Evolutionary conservation across 2,329 filamentous ascomycete species (phyloP).

Genomic region (Aspergillus tubingensis): DNA sequence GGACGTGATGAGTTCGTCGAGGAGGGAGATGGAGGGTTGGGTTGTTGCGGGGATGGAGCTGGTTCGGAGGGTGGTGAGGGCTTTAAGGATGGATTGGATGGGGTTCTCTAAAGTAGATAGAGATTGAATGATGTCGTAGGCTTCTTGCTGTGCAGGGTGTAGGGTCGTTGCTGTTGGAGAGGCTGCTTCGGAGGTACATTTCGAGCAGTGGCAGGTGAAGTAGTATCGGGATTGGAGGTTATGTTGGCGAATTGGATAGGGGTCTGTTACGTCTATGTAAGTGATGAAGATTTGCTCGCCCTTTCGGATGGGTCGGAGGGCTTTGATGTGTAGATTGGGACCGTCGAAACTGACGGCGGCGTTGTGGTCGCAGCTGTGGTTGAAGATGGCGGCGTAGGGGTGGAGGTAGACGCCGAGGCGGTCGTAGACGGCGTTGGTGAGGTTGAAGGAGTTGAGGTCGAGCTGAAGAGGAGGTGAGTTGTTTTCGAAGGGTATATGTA

Average conservation of each 20-base stretch:
- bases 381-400: slow-evolving; percentile 56
- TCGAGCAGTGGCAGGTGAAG: slow-evolving; percentile 59
- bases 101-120: slow-evolving; percentile 25
- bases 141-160: slow-evolving; percentile 8
- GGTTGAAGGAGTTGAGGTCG: slow-evolving; percentile 60
- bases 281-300: slow-evolving; percentile 63
- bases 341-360: slow-evolving; percentile 60
- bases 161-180: slow-evolving; percentile 17
- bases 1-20: slow-evolving; percentile 55
- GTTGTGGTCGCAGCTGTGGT: slow-evolving; percentile 66
- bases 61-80: slow-evolving; percentile 33
- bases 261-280: slow-evolving; percentile 61
- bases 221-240: slow-evolving; percentile 59
- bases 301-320: slow-evolving; percentile 54
- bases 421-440: slow-evolving; percentile 58
- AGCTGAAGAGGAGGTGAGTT: slow-evolving; percentile 41
- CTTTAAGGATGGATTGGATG: slow-evolving; percentile 40
- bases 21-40: slow-evolving; percentile 58
- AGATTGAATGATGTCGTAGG: background rate
- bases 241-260: slow-evolving; percentile 52
- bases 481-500: background rate
- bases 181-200: slow-evolving; percentile 43
- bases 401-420: slow-evolving; percentile 62
- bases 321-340: slow-evolving; percentile 51
- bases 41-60: slow-evolving; percentile 50